Evolutionary conservation across 169 alveolate species (phyloP).

Genomic region (Cystoisospora suis): DNA sequence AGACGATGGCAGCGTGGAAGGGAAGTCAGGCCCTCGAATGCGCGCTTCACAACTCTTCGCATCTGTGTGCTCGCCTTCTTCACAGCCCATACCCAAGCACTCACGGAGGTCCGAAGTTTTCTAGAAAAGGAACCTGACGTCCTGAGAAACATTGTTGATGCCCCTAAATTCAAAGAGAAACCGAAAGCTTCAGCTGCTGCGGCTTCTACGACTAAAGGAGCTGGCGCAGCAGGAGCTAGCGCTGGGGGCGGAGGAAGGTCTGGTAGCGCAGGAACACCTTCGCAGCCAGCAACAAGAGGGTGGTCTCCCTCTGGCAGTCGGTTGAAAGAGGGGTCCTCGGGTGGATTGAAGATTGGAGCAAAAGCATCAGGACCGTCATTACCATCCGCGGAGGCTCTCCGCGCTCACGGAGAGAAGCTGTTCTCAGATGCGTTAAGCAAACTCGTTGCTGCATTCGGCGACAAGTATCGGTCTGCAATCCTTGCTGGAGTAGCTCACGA

Average conservation of each 20-base stretch:
- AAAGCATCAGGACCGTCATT: neutral
- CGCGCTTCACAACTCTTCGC: too few relatives aligned
- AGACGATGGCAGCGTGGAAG: too few relatives aligned
- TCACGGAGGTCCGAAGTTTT: neutral
- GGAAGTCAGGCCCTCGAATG: too few relatives aligned
- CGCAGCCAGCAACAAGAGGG: neutral
- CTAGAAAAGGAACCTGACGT: slow-evolving; percentile 10
- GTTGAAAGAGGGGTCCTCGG: too few relatives aligned
- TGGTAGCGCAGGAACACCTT: too few relatives aligned
- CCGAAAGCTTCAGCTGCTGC: neutral
- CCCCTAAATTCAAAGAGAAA: neutral
- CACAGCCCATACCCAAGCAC: neutral
- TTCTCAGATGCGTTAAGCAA: neutral
- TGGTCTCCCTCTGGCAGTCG: too few relatives aligned
- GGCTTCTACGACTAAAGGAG: neutral
- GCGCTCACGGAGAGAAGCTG: neutral
- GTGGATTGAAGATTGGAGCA: neutral
- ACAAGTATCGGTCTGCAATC: neutral
- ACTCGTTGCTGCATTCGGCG: neutral
- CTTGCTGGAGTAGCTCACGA: slow-evolving; percentile 14
- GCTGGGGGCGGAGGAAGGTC: neutral
- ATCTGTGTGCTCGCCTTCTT: neutral
- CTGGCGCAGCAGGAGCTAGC: neutral
- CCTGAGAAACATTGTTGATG: neutral
- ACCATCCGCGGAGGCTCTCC: neutral